Conservation (phyloP, 83 land plant genomes). For the Diphasiastrum complanatum region DNA sequence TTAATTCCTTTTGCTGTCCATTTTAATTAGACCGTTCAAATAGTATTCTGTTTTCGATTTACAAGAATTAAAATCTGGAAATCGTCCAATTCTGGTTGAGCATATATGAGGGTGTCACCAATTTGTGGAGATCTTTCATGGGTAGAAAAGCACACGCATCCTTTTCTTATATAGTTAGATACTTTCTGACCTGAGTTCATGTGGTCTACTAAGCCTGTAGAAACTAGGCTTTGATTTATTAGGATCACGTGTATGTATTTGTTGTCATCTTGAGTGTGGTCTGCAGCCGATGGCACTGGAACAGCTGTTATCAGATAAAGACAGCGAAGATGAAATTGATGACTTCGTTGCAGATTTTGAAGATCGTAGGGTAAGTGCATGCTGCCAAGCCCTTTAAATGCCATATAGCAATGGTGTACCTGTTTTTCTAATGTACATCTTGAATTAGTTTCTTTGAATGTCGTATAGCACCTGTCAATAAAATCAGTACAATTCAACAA, state of each 20-base stretch:
- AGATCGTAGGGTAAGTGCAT: conserved; percentile 74
- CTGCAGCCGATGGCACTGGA: conserved; percentile 88
- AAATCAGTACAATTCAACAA: background rate
- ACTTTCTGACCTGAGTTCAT: no score
- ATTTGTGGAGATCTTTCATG: no score
- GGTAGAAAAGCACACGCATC: no score
- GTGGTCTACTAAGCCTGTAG: background rate
- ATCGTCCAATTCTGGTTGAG: no score
- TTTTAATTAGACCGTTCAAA: no score
- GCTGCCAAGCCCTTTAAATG: background rate
- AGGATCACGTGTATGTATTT: background rate
- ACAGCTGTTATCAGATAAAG: conserved; percentile 80
- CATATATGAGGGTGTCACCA: no score
- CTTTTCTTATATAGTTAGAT: no score
- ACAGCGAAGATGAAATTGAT: conserved; percentile 98
- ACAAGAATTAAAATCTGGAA: no score
- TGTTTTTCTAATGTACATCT: background rate
- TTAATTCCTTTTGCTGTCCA: no score
- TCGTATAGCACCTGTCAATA: background rate
- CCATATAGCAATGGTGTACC: background rate
- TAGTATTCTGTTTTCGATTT: no score
- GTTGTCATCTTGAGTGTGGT: conserved; percentile 2
- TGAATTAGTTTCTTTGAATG: background rate
- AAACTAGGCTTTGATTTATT: background rate
- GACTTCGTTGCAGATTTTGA: conserved; percentile 87